Evolutionary conservation across 306 rosid genomes (phyloP), one percentile per base, ranked within the genome.

Genomic region (Vigna reflexopilosa): DNA sequence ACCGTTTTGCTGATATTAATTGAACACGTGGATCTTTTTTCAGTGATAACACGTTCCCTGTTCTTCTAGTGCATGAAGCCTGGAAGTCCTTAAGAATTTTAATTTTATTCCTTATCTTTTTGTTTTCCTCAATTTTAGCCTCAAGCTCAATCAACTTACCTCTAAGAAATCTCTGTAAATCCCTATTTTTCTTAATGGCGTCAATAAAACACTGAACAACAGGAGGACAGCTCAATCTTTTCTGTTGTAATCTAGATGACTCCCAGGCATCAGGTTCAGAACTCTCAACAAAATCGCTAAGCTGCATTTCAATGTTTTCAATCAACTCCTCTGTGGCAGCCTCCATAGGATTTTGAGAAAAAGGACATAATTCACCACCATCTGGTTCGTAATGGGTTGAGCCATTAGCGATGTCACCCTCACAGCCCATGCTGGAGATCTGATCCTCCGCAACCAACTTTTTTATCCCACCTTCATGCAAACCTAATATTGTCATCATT

Each of bases 1-100:
- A 47, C 68, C 70, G 88, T 76, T 73, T 86, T 26, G 59, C 84
- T 22, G 96, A 91, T 62, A 95, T 92, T 87, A 92, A 87, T 87
- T 82, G 98, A 49, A 88, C 88, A 67, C 79, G 83, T 24, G 89
- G 83, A 87, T 92, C 98, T 78, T 86, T 92, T 82, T 84, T 92
- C 72, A 84, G 86, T 24, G 98, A 89, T 68, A 95, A 79, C 20
- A 93, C 91, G 15, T 51, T 81, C 80, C 93, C 89, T 7, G 92
- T 95, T 78, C 84, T 89, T 81, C 82, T 87, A 73, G 59, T 85
- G 82, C 98, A 95, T 67, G 89, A 81, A 85, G 55, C 78, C 79
- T 92, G 93, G 82, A 95, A 88, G 73, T 87, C 98, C 85, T 85
- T 92, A 45, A 95, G 90, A 86, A 89, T 64, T 88, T 92, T 92